Conservation (phyloP, 2,329 filamentous ascomycete species). For the Pseudogymnoascus destructans region DNA sequence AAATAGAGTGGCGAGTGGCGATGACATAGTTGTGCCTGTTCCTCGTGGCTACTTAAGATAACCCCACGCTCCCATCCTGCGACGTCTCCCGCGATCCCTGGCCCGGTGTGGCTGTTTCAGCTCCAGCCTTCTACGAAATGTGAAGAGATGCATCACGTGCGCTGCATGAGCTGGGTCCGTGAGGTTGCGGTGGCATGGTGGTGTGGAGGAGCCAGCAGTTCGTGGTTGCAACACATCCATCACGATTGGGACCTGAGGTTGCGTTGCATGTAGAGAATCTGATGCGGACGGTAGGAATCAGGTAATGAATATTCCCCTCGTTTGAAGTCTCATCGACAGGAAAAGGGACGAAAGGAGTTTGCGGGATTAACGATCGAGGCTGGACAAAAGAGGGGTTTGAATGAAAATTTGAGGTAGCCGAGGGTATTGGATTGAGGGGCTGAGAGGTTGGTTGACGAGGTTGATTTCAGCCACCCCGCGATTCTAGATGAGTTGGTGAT, state of each 20-base stretch:
- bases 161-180: neutral
- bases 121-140: neutral
- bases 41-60: neutral
- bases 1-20: constrained; percentile 2
- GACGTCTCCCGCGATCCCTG: neutral
- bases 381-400: neutral
- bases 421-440: neutral
- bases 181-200: neutral
- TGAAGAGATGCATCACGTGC: neutral
- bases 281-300: neutral
- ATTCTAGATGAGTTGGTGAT: neutral
- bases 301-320: neutral
- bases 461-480: neutral
- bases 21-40: constrained; percentile 1
- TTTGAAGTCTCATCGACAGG: neutral
- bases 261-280: neutral
- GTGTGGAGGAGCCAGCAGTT: constrained; percentile 5
- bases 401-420: neutral
- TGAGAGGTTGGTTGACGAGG: neutral
- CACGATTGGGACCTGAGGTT: neutral
- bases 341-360: neutral
- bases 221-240: neutral
- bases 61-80: neutral
- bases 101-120: neutral
- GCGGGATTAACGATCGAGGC: neutral